phyloP scores from a whole-genome alignment of 1,284 basidiomycete genomes.

The Leccinum huronense region DNA sequence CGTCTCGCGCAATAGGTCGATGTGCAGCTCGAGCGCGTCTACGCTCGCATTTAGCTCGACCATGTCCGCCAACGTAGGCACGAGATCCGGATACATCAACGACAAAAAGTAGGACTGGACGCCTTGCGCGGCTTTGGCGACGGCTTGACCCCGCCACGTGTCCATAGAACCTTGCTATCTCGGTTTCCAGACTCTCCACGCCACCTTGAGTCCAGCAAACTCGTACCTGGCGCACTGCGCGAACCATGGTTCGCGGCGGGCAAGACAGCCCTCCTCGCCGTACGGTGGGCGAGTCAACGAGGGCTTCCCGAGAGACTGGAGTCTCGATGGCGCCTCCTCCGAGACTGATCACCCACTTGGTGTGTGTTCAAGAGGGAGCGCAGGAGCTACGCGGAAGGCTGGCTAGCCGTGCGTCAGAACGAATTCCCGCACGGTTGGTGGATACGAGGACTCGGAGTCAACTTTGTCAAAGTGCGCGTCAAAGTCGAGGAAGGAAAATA shows the following conservation, averaged over 20 bases:
- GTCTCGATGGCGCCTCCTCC: conserved; percentile 96
- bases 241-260: conserved; percentile 86
- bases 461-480: conserved; percentile 64
- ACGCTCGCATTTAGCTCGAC: conserved; percentile 77
- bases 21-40: conserved; percentile 92
- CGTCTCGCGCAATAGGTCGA: conserved; percentile 77
- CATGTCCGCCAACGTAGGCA: conserved; percentile 66
- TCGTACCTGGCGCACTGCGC: conserved; percentile 82
- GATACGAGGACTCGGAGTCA: conserved; percentile 51
- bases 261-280: conserved; percentile 70
- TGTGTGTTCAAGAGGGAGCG: conserved; percentile 58
- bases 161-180: conserved; percentile 78
- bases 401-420: conserved; percentile 79
- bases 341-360: conserved; percentile 77
- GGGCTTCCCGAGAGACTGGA: conserved; percentile 65
- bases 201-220: conserved; percentile 53
- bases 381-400: conserved; percentile 68
- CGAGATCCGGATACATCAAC: conserved; percentile 89
- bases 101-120: conserved; percentile 87
- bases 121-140: conserved; percentile 42
- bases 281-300: conserved; percentile 84
- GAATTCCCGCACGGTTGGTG: conserved; percentile 71
- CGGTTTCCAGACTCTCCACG: conserved; percentile 13
- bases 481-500: conserved; percentile 80
- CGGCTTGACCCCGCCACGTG: conserved; percentile 76